These are phyloP conservation scores for Trypanosoma cruzi DNA, from an alignment of 208 protist genomes.

Conservation along the genomic window DNA sequence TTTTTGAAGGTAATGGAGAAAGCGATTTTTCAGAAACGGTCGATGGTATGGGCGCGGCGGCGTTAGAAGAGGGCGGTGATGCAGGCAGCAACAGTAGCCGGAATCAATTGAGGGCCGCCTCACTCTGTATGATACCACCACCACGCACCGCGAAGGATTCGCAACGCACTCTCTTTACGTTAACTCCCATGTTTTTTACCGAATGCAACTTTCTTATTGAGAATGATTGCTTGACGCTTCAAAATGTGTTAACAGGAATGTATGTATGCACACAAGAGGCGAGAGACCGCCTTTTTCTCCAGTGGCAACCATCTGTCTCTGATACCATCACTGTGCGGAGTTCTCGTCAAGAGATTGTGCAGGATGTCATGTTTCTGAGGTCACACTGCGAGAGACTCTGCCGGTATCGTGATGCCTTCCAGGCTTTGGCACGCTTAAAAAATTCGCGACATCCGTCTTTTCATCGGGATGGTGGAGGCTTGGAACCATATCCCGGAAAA, in stretches of 20 bases:
- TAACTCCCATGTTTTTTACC: conserved; percentile 60
- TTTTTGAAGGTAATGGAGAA: conserved; percentile 32
- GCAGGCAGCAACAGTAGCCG: neutral
- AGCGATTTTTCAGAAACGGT: conserved; percentile 28
- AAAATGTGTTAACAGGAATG: conserved; percentile 69
- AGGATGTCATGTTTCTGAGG: conserved; percentile 44
- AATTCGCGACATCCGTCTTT: conserved; percentile 9
- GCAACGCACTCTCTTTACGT: conserved; percentile 54
- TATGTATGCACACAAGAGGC: conserved; percentile 51
- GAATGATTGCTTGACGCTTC: conserved; percentile 61
- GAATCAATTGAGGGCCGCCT: conserved; percentile 35
- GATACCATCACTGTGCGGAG: conserved; percentile 51
- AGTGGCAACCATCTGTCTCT: conserved; percentile 51
- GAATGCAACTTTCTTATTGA: conserved; percentile 63
- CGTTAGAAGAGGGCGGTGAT: conserved; percentile 1
- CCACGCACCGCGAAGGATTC: conserved; percentile 47
- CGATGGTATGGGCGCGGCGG: conserved; percentile 2
- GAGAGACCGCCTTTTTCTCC: conserved; percentile 42
- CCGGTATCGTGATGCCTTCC: conserved; percentile 62
- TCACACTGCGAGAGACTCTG: conserved; percentile 47
- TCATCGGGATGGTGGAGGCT: neutral
- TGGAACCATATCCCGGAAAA: neutral
- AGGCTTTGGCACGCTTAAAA: conserved; percentile 37
- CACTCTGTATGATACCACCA: conserved; percentile 62
- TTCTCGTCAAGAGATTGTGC: conserved; percentile 30